These are phyloP conservation scores for Jasminum sambac DNA, from an alignment of 257 asterid species.

Conservation along the genomic window DNA sequence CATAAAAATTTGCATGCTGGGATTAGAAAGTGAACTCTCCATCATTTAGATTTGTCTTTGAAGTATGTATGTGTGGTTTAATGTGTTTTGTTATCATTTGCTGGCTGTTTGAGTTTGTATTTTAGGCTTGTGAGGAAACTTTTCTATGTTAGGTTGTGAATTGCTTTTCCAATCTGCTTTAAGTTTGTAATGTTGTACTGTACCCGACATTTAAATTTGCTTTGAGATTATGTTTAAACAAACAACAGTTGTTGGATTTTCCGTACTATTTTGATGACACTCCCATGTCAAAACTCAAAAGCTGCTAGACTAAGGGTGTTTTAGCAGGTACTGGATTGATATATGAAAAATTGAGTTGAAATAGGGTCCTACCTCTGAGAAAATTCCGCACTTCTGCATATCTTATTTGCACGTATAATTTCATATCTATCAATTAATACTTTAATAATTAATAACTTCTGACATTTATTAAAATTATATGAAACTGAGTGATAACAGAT, in stretches of 20 bases:
- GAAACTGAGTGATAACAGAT: no score
- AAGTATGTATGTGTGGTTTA: not conserved
- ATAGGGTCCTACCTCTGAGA: not conserved
- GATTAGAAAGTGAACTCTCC: not conserved
- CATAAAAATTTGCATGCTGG: not conserved
- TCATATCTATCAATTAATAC: no score
- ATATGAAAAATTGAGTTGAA: not conserved
- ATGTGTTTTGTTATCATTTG: not conserved
- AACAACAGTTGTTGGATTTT: not conserved
- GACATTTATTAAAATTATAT: no score
- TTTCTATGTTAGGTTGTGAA: not conserved
- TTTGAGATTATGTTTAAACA: not conserved
- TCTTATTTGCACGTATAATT: not conserved
- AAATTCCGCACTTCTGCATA: not conserved
- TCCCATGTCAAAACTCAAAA: not conserved
- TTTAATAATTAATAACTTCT: no score
- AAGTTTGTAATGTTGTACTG: not conserved
- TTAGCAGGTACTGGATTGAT: not conserved
- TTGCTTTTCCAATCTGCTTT: not conserved
- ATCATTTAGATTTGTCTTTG: not conserved
- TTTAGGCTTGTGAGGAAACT: not conserved
- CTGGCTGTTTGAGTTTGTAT: not conserved
- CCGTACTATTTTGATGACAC: not conserved
- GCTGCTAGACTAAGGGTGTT: not conserved
- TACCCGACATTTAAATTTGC: not conserved